Conservation (phyloP, 768 basidiomycete genomes). For the Holtermannia corniformis region DNA sequence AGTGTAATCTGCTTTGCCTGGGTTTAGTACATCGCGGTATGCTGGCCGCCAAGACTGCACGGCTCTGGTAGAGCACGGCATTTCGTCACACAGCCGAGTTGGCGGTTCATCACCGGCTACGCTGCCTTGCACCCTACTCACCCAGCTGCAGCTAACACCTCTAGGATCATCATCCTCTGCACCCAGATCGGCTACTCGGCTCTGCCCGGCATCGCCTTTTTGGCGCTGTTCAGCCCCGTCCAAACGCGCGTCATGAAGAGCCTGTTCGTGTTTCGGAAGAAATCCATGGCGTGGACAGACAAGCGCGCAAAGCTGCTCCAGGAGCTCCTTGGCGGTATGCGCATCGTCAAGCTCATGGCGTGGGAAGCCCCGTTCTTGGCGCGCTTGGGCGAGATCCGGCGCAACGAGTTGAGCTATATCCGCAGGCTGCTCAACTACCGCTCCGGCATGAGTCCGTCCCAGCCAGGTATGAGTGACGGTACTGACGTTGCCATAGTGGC, state of each 20-base stretch:
- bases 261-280: constrained; percentile 58
- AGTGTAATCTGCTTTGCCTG: constrained; percentile 14
- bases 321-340: constrained; percentile 80
- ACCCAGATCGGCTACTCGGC: constrained; percentile 46
- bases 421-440: constrained; percentile 48
- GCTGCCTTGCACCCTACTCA: constrained; percentile 53
- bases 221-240: constrained; percentile 49
- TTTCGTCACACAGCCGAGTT: too few relatives aligned
- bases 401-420: constrained; percentile 59
- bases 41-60: too few relatives aligned
- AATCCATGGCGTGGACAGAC: constrained; percentile 79
- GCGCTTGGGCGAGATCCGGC: constrained; percentile 60
- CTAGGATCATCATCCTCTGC: constrained; percentile 55
- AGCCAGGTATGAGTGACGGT: not conserved
- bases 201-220: constrained; percentile 31
- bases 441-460: constrained; percentile 47
- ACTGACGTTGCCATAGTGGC: constrained; percentile 34
- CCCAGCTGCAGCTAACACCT: constrained; percentile 59
- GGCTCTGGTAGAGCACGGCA: too few relatives aligned
- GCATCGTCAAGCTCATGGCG: constrained; percentile 84
- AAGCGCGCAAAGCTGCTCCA: constrained; percentile 80
- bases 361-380: constrained; percentile 76
- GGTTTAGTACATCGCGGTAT: constrained; percentile 18
- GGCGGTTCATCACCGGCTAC: constrained; percentile 69
- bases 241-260: constrained; percentile 66